Evolutionary conservation across 2,329 filamentous ascomycete genomes (phyloP).

Genomic region (Colletotrichum echinochloae): DNA sequence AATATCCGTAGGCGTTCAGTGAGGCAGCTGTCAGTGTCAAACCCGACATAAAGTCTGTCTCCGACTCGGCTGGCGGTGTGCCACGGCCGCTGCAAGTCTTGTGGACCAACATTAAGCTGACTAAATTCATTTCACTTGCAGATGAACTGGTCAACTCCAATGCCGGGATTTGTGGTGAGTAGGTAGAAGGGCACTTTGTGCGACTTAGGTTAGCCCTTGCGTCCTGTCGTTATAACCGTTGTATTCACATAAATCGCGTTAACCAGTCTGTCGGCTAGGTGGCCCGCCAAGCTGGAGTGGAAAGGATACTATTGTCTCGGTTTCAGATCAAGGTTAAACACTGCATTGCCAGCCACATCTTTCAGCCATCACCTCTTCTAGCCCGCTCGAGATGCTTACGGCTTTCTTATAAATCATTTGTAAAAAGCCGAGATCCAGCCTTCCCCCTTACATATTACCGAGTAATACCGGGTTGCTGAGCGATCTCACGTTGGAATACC

Average conservation of each 20-base stretch:
- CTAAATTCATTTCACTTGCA: not conserved
- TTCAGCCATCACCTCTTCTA: not conserved
- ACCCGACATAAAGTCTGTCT: not conserved
- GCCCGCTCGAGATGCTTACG: not conserved
- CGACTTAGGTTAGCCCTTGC: not conserved
- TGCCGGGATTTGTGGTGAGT: not conserved
- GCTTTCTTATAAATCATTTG: not conserved
- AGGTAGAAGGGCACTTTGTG: not conserved
- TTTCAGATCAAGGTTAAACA: not conserved
- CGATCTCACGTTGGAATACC: not conserved
- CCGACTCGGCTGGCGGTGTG: not conserved
- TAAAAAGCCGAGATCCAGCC: not conserved
- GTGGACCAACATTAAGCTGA: not conserved
- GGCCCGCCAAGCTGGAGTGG: not conserved
- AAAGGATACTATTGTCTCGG: not conserved
- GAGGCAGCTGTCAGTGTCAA: not conserved
- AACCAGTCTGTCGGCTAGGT: not conserved
- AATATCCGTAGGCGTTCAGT: too few relatives aligned
- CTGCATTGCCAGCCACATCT: not conserved
- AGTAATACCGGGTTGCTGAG: not conserved
- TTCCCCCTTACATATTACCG: not conserved
- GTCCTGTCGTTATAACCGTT: not conserved
- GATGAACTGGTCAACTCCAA: not conserved
- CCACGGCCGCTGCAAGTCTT: not conserved
- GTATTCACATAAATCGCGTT: not conserved